Evolutionary conservation across 345 rosid genomes (phyloP), one percentile per base, ranked within the genome.

Genomic region (Erodium maritimum): DNA sequence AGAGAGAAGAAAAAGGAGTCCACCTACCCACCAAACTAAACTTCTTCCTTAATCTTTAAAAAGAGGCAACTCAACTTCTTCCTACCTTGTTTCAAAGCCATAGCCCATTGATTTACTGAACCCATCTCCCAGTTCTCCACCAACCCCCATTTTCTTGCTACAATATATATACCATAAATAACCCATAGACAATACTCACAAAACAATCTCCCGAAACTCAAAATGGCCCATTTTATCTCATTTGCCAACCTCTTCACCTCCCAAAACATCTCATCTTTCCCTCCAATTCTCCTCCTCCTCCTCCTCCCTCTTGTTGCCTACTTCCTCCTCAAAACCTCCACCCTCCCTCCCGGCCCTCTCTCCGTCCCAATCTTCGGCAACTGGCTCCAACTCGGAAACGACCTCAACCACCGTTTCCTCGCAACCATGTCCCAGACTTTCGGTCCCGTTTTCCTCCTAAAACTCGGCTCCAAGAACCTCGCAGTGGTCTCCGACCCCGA

Each of bases 301-400:
- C 46, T 37, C 46, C 46, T 37, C 46, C 46, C 46, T 11, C 46
- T 37, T 12, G 10, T 11, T 37, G 46, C 14, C 46, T 37, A 37
- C 46, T 37, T 37, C 8, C 13, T 37, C 46, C 10, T 37, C 14
- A 37, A 37, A 37, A 5, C 46, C 46, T 37, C 58, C 17, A 19
- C 68, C 34, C 59, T 73, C 6, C 83, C 88, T 58, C 85, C 85
- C 0, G 67, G 80, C 21, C 88, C 85, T 11, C 12, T 70, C 33
- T 57, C 88, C 17, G 19, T 77, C 33, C 88, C 88, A 5, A 61
- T 82, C 13, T 77, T 80, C 20, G 88, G 88, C 9, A 82, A 82
- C 23, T 82, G 88, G 88, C 75, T 80, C 58, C 80, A 82, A 61
- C 81, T 83, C 9, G 89, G 88, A 16, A 80, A 80, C 29, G 85